Conservation (phyloP, 2,329 filamentous ascomycete species). For the Hymenoscyphus repandus region DNA sequence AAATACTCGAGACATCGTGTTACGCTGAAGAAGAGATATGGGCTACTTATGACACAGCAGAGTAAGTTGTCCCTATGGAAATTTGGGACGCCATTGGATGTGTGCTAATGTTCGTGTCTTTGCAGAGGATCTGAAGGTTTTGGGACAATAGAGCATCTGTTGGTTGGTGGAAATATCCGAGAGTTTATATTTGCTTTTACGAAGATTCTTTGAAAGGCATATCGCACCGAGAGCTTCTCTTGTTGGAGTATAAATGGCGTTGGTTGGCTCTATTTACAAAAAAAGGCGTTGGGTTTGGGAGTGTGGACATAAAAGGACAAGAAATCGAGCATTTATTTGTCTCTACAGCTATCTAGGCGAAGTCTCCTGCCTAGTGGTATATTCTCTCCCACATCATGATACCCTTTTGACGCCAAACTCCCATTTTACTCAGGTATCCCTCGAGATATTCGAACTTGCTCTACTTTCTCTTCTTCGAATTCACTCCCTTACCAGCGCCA, state of each 20-base stretch:
- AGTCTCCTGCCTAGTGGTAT: too few relatives aligned
- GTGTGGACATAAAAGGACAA: too few relatives aligned
- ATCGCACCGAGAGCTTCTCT: not conserved
- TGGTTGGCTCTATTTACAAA: not conserved
- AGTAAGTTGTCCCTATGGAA: conserved; percentile 35
- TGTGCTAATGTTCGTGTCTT: conserved; percentile 1
- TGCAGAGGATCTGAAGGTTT: conserved; percentile 38
- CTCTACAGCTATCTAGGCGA: too few relatives aligned
- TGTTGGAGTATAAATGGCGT: conserved; percentile 21
- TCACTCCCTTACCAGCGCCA: conserved; percentile 81
- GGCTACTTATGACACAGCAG: conserved; percentile 79
- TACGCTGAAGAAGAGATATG: conserved; percentile 90
- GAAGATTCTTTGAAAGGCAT: too few relatives aligned
- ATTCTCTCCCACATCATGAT: too few relatives aligned
- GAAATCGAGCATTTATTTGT: too few relatives aligned
- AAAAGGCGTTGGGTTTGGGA: too few relatives aligned
- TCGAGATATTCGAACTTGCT: too few relatives aligned
- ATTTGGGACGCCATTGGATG: not conserved
- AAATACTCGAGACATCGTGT: conserved; percentile 97
- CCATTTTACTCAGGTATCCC: too few relatives aligned
- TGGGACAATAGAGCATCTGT: conserved; percentile 34
- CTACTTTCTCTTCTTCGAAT: conserved; percentile 63
- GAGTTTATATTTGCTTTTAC: conserved; percentile 3
- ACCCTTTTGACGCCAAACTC: conserved; percentile 7
- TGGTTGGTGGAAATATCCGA: not conserved